Evolutionary conservation across 208 protist genomes (phyloP).

Genomic region (Acanthamoeba royreba): DNA sequence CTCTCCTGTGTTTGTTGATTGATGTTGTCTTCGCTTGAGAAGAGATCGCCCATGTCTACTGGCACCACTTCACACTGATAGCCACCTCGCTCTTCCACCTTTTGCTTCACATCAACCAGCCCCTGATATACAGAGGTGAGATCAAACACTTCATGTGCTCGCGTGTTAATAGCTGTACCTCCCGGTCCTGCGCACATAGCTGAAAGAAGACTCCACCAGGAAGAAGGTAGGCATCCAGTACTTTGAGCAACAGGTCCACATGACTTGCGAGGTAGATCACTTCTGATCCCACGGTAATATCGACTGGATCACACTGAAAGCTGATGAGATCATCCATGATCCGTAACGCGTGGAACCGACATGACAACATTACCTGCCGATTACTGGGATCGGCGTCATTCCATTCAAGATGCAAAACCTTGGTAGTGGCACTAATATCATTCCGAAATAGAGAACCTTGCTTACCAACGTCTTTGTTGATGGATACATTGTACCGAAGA

Average conservation of each 20-base stretch:
- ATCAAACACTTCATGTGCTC: not conserved
- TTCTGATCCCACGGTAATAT: not conserved
- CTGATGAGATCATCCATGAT: not conserved
- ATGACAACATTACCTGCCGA: not conserved
- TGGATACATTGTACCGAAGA: not conserved
- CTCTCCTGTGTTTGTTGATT: too few relatives aligned
- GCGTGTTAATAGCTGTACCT: not conserved
- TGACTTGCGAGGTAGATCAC: not conserved
- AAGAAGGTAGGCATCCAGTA: not conserved
- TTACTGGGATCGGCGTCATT: not conserved
- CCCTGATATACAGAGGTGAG: not conserved
- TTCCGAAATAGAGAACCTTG: not conserved
- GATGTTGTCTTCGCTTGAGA: not conserved
- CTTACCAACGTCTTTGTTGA: not conserved
- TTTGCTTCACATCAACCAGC: not conserved
- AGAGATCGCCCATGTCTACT: not conserved
- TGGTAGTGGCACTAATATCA: not conserved
- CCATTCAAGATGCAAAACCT: not conserved
- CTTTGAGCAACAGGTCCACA: not conserved
- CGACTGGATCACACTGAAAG: not conserved
- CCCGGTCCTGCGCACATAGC: not conserved
- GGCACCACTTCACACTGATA: not conserved
- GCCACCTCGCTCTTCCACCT: not conserved
- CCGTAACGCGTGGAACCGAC: too few relatives aligned
- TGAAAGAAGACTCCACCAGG: not conserved